These are phyloP conservation scores for Diospyros lotus DNA, from an alignment of 148 eudicot genomes.

Conservation along the genomic window DNA sequence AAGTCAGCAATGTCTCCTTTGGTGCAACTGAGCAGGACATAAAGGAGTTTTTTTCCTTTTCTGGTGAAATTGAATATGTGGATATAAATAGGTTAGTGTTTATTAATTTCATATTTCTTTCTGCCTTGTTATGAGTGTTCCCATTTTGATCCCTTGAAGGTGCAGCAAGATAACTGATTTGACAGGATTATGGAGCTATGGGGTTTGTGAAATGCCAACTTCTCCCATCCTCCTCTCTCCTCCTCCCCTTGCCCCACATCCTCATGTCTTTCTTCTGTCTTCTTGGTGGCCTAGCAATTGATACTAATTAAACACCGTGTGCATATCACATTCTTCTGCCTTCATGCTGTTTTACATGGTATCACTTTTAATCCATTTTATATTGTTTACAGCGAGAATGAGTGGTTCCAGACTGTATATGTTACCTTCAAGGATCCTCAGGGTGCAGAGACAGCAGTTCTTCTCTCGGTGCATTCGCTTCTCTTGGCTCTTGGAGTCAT, in stretches of 20 bases:
- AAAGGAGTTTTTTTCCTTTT: conserved; percentile 87
- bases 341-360: conserved; percentile 1
- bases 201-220: not conserved
- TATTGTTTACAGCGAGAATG: conserved; percentile 50
- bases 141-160: not conserved
- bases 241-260: not conserved
- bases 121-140: not conserved
- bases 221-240: not conserved
- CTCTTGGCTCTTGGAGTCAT: not conserved
- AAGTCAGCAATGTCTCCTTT: conserved; percentile 80
- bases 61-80: conserved; percentile 78
- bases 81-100: conserved; percentile 63
- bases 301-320: not conserved
- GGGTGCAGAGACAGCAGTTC: conserved; percentile 90
- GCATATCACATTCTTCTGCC: not conserved
- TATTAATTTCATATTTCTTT: not conserved
- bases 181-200: not conserved
- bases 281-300: not conserved
- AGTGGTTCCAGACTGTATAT: conserved; percentile 79
- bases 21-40: conserved; percentile 76
- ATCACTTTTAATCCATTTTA: not conserved
- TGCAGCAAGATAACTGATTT: not conserved
- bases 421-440: conserved; percentile 80
- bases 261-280: not conserved
- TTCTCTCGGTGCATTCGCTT: conserved; percentile 63